Evolutionary conservation across 495 filamentous ascomycete genomes (phyloP).

Genomic region (Talaromyces borbonicus): DNA sequence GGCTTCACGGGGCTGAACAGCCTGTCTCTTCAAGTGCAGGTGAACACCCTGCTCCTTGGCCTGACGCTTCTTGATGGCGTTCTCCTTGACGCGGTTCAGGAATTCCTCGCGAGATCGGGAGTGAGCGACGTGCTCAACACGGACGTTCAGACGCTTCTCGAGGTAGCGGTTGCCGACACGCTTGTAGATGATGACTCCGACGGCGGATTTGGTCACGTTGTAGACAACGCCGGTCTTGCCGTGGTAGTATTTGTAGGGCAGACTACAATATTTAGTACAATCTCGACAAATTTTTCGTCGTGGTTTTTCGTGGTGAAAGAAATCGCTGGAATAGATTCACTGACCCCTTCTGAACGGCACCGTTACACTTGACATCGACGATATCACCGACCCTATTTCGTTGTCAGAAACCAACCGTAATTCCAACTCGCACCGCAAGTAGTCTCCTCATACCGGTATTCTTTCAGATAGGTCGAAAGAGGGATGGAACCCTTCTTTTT

Average conservation of each 20-base stretch:
- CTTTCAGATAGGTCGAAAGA: conserved; percentile 81
- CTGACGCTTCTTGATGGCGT: conserved; percentile 82
- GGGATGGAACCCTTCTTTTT: conserved; percentile 86
- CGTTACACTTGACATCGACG: conserved; percentile 93
- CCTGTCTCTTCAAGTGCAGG: conserved; percentile 85
- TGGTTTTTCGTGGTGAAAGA: background rate
- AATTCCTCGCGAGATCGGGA: conserved; percentile 94
- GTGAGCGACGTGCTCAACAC: conserved; percentile 90
- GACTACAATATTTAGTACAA: conserved; percentile 44
- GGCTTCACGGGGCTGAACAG: conserved; percentile 66
- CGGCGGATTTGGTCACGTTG: conserved; percentile 91
- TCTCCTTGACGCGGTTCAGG: conserved; percentile 90
- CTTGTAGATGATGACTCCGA: conserved; percentile 98
- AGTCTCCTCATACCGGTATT: conserved; percentile 81
- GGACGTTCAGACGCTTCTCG: conserved; percentile 98
- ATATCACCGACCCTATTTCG: conserved; percentile 81
- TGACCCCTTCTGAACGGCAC: conserved; percentile 96
- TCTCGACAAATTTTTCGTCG: background rate
- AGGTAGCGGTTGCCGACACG: conserved; percentile 95
- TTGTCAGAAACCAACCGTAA: too few species aligned
- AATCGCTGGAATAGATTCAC: conserved; percentile 25
- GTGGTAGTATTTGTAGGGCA: conserved; percentile 99
- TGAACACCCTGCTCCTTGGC: conserved; percentile 81
- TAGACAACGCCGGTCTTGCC: conserved; percentile 97
- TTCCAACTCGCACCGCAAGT: conserved; percentile 13